Evolutionary conservation across 2,329 filamentous ascomycete genomes (phyloP), one percentile per base, ranked within the genome.

Genomic region (Sarocladium kiliense): DNA sequence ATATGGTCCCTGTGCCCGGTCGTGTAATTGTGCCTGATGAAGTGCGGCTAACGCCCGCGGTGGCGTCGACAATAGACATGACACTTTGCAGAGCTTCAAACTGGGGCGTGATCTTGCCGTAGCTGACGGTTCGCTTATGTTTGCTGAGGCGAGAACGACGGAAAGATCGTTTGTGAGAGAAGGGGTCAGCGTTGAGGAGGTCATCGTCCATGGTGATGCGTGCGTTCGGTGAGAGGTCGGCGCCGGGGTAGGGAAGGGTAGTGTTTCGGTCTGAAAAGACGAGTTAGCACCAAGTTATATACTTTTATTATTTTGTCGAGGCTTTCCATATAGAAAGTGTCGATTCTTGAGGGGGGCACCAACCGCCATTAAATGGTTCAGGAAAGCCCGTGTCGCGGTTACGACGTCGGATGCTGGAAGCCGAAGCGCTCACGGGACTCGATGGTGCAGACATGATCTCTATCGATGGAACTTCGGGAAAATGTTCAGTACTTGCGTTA

Each of bases 221-320:
- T 44, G 82, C 83, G 58, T 81, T 75, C 50, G 77, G 76, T 14
- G 76, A 78, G 6, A 80, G 73, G 60, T 84, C 76, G 56, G 84
- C 84, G 18, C 84, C 81, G 21, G 84, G 84, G 58, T 86, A 82
- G 19, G 79, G 80, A 16, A 82, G 71, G 2, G 82, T 84, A 14
- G 84, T 87, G 61, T 84, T 86, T 58, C 77, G 74, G 45, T 67
- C 77, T 78, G 57, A 2, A 23, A 9, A 18, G 37, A 19, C 18
- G 9, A 16, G 21, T 37, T 18, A 6, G 27, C 25, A 26, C n/a
- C n/a, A n/a, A n/a, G n/a, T n/a, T n/a, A n/a, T n/a, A n/a, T n/a
- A n/a, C n/a, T n/a, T n/a, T n/a, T n/a, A n/a, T n/a, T n/a, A n/a
- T n/a, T n/a, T n/a, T n/a, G n/a, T n/a, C n/a, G n/a, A n/a, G n/a